Evolutionary conservation across 805 yeast species (phyloP).

Genomic region (Kuraishia molischiana): DNA sequence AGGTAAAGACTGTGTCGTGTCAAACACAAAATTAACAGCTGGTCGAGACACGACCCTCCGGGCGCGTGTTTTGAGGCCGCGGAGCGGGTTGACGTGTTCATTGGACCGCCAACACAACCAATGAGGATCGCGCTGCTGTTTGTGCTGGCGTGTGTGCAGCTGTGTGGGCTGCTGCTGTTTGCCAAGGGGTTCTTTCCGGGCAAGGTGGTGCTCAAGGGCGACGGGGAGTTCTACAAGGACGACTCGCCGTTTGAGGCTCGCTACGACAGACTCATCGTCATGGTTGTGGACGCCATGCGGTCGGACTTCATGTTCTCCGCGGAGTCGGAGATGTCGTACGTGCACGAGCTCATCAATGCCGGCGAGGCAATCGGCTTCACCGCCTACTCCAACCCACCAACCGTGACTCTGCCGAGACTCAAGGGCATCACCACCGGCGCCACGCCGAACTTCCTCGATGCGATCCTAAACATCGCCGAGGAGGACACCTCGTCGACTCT

Average conservation of each 20-base stretch:
- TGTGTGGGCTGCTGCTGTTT: conserved; percentile 51
- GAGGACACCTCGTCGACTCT: conserved; percentile 65
- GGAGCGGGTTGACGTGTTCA: too few species aligned
- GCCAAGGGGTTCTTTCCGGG: conserved; percentile 86
- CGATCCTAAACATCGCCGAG: conserved; percentile 88
- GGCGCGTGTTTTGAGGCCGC: too few species aligned
- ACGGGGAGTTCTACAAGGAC: conserved; percentile 24
- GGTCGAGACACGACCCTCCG: too few species aligned
- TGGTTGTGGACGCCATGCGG: conserved; percentile 91
- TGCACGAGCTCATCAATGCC: conserved; percentile 52
- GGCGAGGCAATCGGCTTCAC: conserved; percentile 84
- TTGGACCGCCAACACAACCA: too few species aligned
- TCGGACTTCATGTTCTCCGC: conserved; percentile 74
- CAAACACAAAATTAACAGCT: too few species aligned
- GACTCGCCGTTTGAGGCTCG: conserved; percentile 23
- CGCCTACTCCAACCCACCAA: conserved; percentile 90
- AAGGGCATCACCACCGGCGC: conserved; percentile 94
- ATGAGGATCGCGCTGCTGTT: conserved; percentile 10
- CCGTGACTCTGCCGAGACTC: conserved; percentile 89
- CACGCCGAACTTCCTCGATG: conserved; percentile 89
- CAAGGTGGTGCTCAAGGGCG: conserved; percentile 67
- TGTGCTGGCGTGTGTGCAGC: conserved; percentile 23
- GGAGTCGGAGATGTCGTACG: conserved; percentile 52
- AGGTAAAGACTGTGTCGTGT: too few species aligned
- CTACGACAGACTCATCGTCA: conserved; percentile 61